Conservation (phyloP, 2,329 filamentous ascomycete species). For the Bipolaris gigantea region DNA sequence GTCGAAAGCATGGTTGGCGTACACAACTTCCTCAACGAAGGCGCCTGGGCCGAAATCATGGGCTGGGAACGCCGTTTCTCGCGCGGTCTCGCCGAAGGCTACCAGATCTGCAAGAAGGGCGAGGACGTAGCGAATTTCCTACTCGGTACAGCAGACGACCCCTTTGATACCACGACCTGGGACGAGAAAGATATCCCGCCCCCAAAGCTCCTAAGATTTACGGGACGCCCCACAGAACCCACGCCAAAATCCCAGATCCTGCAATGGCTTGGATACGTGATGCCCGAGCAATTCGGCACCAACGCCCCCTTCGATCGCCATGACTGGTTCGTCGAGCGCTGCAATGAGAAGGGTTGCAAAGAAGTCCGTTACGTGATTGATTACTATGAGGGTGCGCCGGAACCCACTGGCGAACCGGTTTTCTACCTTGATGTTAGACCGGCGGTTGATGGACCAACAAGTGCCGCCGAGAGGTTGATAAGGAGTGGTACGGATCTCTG, state of each 20-base stretch:
- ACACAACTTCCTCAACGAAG: constrained; percentile 97
- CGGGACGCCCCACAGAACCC: constrained; percentile 83
- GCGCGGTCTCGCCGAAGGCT: constrained; percentile 70
- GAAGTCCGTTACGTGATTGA: constrained; percentile 96
- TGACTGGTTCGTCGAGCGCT: constrained; percentile 89
- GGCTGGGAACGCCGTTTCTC: constrained; percentile 89
- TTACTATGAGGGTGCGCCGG: constrained; percentile 84
- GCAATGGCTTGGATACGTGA: constrained; percentile 76
- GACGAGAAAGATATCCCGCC: constrained; percentile 46
- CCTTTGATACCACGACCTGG: constrained; percentile 43
- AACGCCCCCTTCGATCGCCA: constrained; percentile 94
- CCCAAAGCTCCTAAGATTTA: constrained; percentile 81
- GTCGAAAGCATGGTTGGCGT: constrained; percentile 97
- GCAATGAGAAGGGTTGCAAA: constrained; percentile 66
- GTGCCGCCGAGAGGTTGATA: constrained; percentile 78
- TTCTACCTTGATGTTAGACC: constrained; percentile 95
- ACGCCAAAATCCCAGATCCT: constrained; percentile 90
- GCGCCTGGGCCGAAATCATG: constrained; percentile 93
- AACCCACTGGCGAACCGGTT: constrained; percentile 84
- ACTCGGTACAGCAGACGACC: constrained; percentile 42
- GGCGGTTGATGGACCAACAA: constrained; percentile 77
- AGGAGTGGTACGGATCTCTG: constrained; percentile 92
- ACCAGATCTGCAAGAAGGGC: constrained; percentile 72
- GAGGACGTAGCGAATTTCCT: constrained; percentile 67
- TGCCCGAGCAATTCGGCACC: constrained; percentile 75